Evolutionary conservation across 1,284 basidiomycete species (phyloP).

Genomic region (Microbotryomycetes sp.): DNA sequence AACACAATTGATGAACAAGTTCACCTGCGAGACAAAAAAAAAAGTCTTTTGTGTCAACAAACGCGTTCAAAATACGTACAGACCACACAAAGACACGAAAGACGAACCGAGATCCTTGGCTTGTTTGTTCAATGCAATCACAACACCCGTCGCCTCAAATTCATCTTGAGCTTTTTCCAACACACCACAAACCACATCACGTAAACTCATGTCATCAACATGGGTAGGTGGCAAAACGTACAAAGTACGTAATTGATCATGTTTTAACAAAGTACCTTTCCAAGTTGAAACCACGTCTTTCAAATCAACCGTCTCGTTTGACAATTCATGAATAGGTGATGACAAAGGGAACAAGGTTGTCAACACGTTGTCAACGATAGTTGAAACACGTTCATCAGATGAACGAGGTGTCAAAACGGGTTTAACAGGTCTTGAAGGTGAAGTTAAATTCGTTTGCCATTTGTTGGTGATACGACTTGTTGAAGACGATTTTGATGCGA

Average conservation of each 20-base stretch:
- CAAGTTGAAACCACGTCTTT: conserved; percentile 14
- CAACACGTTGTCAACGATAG: conserved; percentile 14
- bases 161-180: conserved; percentile 30
- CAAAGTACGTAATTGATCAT: conserved; percentile 24
- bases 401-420: conserved; percentile 22
- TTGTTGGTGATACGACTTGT: neutral
- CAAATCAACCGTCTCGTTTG: conserved; percentile 19
- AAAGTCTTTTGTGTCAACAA: neutral
- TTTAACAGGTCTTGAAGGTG: conserved; percentile 1
- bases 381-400: neutral
- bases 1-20: conserved; percentile 27
- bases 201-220: conserved; percentile 20
- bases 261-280: conserved; percentile 25
- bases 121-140: conserved; percentile 27
- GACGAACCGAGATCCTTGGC: conserved; percentile 17
- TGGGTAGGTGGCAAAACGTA: conserved; percentile 19
- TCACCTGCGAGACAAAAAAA: neutral
- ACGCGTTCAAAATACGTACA: too few relatives aligned
- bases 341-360: conserved; percentile 18
- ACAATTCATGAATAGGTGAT: conserved; percentile 22
- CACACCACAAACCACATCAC: conserved; percentile 25
- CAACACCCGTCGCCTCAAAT: conserved; percentile 22
- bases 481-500: neutral
- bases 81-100: neutral
- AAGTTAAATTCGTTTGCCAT: neutral